These are phyloP conservation scores for Albugo laibachii DNA, from an alignment of 352 stramenopile genomes.

Conservation along the genomic window DNA sequence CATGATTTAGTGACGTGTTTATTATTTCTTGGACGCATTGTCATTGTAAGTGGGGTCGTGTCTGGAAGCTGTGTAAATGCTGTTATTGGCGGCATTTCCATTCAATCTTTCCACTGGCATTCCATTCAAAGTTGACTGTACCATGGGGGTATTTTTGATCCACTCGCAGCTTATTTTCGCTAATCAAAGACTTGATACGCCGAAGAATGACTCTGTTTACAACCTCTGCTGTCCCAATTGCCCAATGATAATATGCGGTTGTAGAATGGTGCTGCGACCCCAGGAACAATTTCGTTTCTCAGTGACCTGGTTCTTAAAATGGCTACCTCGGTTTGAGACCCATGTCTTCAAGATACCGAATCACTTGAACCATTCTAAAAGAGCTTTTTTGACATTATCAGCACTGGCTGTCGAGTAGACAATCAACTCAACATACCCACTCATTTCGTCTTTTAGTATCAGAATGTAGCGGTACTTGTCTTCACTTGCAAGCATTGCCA, in stretches of 20 bases:
- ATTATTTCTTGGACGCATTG: neutral
- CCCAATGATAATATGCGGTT: slow-evolving; percentile 11
- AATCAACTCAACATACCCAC: slow-evolving; percentile 9
- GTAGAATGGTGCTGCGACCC: slow-evolving; percentile 11
- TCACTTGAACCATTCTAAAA: slow-evolving; percentile 13
- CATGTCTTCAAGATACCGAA: slow-evolving; percentile 10
- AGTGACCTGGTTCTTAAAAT: slow-evolving; percentile 16
- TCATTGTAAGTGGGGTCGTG: neutral
- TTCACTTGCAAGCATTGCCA: slow-evolving; percentile 14
- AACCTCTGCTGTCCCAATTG: slow-evolving; percentile 14
- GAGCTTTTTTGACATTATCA: neutral
- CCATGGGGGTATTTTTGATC: too few species aligned
- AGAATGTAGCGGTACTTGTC: too few species aligned
- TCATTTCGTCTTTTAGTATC: slow-evolving; percentile 15
- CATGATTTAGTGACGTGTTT: neutral
- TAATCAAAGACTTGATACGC: too few species aligned
- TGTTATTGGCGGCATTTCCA: slow-evolving; percentile 8
- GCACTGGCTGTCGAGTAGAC: neutral
- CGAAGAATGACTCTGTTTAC: slow-evolving; percentile 13
- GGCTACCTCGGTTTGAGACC: slow-evolving; percentile 10
- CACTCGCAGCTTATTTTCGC: too few species aligned
- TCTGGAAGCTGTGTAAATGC: slow-evolving; percentile 10
- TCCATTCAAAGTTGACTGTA: slow-evolving; percentile 12
- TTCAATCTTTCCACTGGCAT: slow-evolving; percentile 5
- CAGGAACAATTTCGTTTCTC: too few species aligned